phyloP scores from a whole-genome alignment of 331 rosid genomes.

The Pyrus hybrid region DNA sequence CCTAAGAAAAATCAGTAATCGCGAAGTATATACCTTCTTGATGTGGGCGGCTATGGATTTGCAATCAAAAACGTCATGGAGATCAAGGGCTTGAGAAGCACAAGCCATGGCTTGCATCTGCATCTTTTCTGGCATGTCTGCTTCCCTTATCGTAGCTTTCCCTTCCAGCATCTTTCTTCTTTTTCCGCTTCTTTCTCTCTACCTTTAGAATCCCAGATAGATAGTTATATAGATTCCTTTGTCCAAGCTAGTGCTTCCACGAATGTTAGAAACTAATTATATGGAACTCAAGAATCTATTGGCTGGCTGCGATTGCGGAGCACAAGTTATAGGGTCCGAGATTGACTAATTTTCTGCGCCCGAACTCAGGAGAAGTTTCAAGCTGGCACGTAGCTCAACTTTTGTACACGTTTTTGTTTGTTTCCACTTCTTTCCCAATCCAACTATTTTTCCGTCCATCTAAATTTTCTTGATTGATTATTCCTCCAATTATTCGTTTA shows the following conservation, averaged over 20 bases:
- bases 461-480: background rate
- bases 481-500: too few species aligned
- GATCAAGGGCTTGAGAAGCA: slow-evolving; percentile 70
- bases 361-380: background rate
- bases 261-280: background rate
- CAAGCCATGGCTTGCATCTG: slow-evolving; percentile 68
- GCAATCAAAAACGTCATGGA: slow-evolving; percentile 45
- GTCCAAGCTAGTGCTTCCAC: background rate
- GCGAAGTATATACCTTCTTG: slow-evolving; percentile 37
- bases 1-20: background rate
- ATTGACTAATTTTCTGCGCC: background rate
- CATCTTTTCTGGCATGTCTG: slow-evolving; percentile 66
- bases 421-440: too few species aligned
- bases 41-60: slow-evolving; percentile 50
- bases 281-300: background rate
- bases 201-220: background rate
- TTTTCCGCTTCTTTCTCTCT: background rate
- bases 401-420: too few species aligned
- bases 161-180: slow-evolving; percentile 63
- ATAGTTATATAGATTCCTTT: background rate
- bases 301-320: slow-evolving; percentile 3
- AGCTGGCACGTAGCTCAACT: too few species aligned
- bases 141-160: slow-evolving; percentile 47
- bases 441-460: too few species aligned
- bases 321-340: background rate